These are phyloP conservation scores for Tricholoma saponaceum DNA, from an alignment of 768 basidiomycete species.

Conservation along the genomic window DNA sequence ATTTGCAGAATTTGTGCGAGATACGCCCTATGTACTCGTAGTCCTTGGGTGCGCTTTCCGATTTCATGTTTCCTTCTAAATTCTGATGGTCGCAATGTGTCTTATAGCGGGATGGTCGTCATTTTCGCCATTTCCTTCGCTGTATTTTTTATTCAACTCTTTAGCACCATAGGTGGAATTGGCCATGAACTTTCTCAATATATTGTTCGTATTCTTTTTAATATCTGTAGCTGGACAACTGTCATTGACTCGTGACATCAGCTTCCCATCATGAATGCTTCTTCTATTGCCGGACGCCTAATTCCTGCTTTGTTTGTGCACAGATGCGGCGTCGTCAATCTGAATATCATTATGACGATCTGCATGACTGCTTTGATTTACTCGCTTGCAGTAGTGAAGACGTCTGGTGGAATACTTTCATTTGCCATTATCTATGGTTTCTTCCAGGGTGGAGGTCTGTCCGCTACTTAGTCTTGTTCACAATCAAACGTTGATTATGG, in stretches of 20 bases:
- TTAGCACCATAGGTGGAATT: background rate
- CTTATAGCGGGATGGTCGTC: slow-evolving; percentile 21
- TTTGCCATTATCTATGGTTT: slow-evolving; percentile 44
- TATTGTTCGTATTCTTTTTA: background rate
- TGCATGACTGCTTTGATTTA: slow-evolving; percentile 34
- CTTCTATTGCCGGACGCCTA: slow-evolving; percentile 46
- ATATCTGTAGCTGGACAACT: background rate
- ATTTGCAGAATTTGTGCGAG: slow-evolving; percentile 23
- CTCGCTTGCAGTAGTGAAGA: slow-evolving; percentile 35
- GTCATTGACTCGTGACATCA: slow-evolving; percentile 13
- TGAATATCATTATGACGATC: slow-evolving; percentile 31
- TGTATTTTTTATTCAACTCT: slow-evolving; percentile 34
- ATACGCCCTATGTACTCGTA: slow-evolving; percentile 25
- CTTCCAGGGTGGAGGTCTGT: slow-evolving; percentile 38
- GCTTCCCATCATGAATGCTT: slow-evolving; percentile 52
- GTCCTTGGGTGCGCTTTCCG: slow-evolving; percentile 12
- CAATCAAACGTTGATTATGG: background rate
- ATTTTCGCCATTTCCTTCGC: slow-evolving; percentile 39
- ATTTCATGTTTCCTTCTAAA: background rate
- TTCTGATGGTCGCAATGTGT: background rate
- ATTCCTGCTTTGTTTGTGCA: slow-evolving; percentile 41
- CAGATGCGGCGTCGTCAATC: slow-evolving; percentile 38
- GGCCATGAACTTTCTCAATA: background rate
- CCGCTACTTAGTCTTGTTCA: slow-evolving; percentile 7
- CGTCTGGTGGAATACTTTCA: slow-evolving; percentile 27